Base-by-base conservation (phyloP, 805 yeast species). In the Wickerhamiella parazyma region DNA sequence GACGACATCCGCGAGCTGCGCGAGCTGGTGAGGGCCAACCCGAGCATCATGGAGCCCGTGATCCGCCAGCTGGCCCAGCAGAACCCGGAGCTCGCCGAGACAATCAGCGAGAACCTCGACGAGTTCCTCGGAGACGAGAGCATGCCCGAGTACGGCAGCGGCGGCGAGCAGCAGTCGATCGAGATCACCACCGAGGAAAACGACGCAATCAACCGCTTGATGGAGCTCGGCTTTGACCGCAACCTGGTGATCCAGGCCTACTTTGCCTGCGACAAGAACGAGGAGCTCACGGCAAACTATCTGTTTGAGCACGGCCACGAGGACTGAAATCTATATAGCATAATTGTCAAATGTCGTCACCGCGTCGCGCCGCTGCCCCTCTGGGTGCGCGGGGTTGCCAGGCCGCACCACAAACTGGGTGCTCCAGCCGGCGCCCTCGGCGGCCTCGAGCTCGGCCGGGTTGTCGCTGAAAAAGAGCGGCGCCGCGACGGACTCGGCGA, bases 231-330 rank as follows among this genome's bases (percentile, higher is more conserved):
- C 0, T 91, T 91, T 56, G 95, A 85, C 52, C 74, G 95, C 52
- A 72, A 78, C 52, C 67, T 80, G 45, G 98, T 83, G 36, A 75
- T 86, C 48, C 95, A 87, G 67, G 94, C 93, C 24, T 91, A 84
- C 66, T 78, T 91, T 71, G 97, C 97, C 34, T 91, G 98, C 64
- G 98, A 91, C 57, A 89, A 86, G 66, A 85, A 91, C 64, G 98
- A 91, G 67, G 95, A 89, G 67, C 73, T 84, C 55, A 86, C 98
- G 35, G 98, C 97, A 18, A 91, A 91, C 66, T 75, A 85, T 57
- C 69, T 91, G 54, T 82, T 91, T 43, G 71, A 66, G 54, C 66
- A 67, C 45, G 69, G 65, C 18, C 25, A 46, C 36, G 56, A 52
- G 9, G 49, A 47, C 9, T 45, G 34, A 19, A 4, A 14, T 6